These are phyloP conservation scores for Hortiboletus campestris DNA, from an alignment of 768 basidiomycete genomes.

Conservation along the genomic window DNA sequence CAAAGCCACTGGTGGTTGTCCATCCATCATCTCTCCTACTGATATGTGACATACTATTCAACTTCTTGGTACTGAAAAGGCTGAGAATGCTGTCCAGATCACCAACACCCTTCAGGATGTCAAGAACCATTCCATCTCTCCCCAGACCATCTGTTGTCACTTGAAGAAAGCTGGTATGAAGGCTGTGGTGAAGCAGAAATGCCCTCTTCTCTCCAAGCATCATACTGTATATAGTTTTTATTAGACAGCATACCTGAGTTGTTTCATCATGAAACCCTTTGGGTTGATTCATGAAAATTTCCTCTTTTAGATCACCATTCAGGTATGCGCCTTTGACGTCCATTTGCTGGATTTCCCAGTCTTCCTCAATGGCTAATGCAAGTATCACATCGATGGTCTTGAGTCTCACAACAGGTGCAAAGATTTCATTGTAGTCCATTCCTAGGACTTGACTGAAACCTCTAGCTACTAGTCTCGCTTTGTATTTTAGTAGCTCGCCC, in stretches of 20 bases:
- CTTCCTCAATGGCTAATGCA: slow-evolving; percentile 13
- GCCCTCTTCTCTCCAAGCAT: neutral
- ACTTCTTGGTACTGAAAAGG: neutral
- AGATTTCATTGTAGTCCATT: slow-evolving; percentile 37
- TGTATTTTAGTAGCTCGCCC: slow-evolving; percentile 16
- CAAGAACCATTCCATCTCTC: neutral
- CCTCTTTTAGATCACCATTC: slow-evolving; percentile 29
- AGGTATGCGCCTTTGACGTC: slow-evolving; percentile 34
- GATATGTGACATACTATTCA: no score
- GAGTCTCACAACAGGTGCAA: slow-evolving; percentile 27
- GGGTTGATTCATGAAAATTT: slow-evolving; percentile 35
- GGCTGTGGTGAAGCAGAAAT: neutral
- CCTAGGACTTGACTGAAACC: slow-evolving; percentile 39
- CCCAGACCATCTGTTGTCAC: neutral
- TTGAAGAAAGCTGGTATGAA: neutral
- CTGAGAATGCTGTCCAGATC: neutral
- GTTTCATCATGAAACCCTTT: slow-evolving; percentile 23
- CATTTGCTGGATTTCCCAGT: slow-evolving; percentile 30
- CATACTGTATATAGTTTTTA: slow-evolving; percentile 24
- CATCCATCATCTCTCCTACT: no score
- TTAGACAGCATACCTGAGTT: slow-evolving; percentile 14
- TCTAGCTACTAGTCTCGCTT: slow-evolving; percentile 38
- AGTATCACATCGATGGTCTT: slow-evolving; percentile 23
- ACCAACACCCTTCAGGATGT: no score
- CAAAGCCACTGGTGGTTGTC: no score